Evolutionary conservation across 2,329 filamentous ascomycete genomes (phyloP).

Genomic region (Stemphylium lycopersici): DNA sequence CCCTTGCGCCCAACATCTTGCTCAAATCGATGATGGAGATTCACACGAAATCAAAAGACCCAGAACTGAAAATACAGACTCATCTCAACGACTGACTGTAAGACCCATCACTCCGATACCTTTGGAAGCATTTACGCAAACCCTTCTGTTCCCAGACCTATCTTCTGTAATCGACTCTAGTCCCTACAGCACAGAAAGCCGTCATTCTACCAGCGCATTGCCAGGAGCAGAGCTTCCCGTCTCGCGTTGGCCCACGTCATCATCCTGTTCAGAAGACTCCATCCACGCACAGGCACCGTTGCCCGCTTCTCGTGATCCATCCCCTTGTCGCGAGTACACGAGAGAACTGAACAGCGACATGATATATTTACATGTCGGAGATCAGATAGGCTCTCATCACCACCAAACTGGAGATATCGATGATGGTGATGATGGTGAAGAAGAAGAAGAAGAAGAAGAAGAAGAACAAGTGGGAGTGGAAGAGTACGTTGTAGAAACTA

Average conservation of each 20-base stretch:
- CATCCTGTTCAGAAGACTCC: constrained; percentile 2
- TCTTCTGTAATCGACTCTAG: constrained; percentile 1
- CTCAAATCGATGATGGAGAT: neutral
- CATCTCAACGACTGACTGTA: neutral
- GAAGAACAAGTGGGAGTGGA: constrained; percentile 21
- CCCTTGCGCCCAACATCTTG: neutral
- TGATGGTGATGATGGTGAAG: constrained; percentile 8
- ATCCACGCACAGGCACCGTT: constrained; percentile 5
- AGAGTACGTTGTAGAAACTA: constrained; percentile 39
- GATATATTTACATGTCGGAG: neutral
- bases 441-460: neutral
- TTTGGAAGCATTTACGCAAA: neutral
- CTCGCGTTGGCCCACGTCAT: neutral
- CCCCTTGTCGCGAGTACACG: no score
- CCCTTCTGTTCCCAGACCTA: neutral
- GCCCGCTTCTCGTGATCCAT: neutral
- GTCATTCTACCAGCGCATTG: neutral
- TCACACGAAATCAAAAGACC: neutral
- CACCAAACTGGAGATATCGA: no score
- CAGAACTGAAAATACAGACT: constrained; percentile 8
- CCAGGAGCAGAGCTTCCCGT: neutral
- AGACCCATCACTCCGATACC: neutral
- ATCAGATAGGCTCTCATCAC: no score
- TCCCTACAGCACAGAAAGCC: neutral
- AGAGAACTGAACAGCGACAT: neutral